A percentile compares a stretch with the other conserved stretches of the same genome.
phyloP scores from a whole-genome alignment of 768 basidiomycete genomes.

The Dioszegia hungarica region DNA sequence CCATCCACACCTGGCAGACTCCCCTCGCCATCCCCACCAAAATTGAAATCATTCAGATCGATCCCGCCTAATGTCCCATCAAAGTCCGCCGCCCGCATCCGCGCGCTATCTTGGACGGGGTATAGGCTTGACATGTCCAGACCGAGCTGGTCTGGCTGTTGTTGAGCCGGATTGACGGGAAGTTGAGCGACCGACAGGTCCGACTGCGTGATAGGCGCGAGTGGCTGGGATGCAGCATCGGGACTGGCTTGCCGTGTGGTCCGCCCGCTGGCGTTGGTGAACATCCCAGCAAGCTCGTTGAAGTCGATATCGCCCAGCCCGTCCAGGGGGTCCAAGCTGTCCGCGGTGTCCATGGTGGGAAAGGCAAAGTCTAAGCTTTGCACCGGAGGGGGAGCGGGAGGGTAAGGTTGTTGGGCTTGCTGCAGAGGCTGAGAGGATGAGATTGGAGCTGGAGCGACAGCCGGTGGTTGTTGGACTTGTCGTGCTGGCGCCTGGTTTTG shows the following conservation, averaged over 20 bases:
- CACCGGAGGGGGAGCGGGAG: neutral
- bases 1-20: constrained; percentile 20
- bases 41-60: constrained; percentile 29
- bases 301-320: constrained; percentile 1
- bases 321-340: neutral
- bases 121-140: neutral
- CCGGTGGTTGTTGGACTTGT: neutral
- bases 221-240: neutral
- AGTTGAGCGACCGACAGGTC: neutral
- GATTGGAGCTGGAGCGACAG: neutral
- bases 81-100: neutral
- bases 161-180: neutral
- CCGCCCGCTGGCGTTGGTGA: neutral
- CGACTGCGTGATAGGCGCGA: neutral
- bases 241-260: neutral
- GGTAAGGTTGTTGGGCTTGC: neutral
- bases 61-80: constrained; percentile 11
- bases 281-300: constrained; percentile 1
- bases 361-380: neutral
- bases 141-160: neutral
- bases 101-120: neutral
- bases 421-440: constrained; percentile 4
- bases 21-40: constrained; percentile 10
- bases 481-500: too few species aligned
- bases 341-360: neutral